These are phyloP conservation scores for Kwoniella botswanensis DNA, from an alignment of 768 basidiomycete species.

Conservation along the genomic window DNA sequence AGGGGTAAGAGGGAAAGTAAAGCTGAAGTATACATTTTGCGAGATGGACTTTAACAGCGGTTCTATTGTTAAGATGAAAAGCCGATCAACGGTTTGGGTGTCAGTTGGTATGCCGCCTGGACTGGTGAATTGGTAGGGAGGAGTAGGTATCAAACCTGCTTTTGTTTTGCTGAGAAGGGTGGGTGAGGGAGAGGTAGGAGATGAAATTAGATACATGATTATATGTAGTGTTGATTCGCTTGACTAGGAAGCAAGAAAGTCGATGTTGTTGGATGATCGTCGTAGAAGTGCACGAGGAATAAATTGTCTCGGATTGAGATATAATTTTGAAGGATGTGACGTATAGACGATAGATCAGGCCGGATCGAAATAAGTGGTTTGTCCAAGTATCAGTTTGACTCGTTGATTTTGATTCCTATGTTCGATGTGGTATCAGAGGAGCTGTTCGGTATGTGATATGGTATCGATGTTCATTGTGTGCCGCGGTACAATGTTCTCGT, in stretches of 20 bases:
- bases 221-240: not conserved
- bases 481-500: not conserved
- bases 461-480: not conserved
- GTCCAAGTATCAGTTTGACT: slow-evolving; percentile 7
- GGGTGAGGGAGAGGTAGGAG: not conserved
- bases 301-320: slow-evolving; percentile 5
- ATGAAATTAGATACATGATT: not conserved
- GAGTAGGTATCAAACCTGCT: slow-evolving; percentile 21
- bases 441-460: not conserved
- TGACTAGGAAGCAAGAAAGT: too few relatives aligned
- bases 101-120: slow-evolving; percentile 2
- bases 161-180: not conserved
- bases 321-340: not conserved
- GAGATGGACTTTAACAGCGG: not conserved
- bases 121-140: too few relatives aligned
- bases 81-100: not conserved
- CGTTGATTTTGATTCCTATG: not conserved
- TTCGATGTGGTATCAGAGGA: too few relatives aligned
- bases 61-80: not conserved
- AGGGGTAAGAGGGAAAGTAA: slow-evolving; percentile 22
- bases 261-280: too few relatives aligned
- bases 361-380: slow-evolving; percentile 6
- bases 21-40: slow-evolving; percentile 17
- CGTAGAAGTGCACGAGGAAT: not conserved
- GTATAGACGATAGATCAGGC: slow-evolving; percentile 1